phyloP scores from a whole-genome alignment of 768 basidiomycete genomes.

The Russula compacta region DNA sequence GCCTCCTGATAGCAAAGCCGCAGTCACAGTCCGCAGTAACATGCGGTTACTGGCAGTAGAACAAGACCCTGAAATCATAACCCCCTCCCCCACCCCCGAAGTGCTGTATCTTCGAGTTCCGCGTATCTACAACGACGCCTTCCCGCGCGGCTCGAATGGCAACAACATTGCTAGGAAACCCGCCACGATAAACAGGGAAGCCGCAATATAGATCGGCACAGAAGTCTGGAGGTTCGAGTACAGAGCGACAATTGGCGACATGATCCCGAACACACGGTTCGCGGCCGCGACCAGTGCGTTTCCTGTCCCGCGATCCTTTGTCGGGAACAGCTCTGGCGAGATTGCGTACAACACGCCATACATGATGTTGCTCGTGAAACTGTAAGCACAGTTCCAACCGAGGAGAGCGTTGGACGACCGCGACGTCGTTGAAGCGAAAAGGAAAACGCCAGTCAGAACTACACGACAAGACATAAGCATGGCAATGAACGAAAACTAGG shows the following conservation, averaged over 20 bases:
- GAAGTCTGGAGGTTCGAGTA: conserved; percentile 40
- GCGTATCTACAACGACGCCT: conserved; percentile 35
- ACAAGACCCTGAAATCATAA: too few relatives aligned
- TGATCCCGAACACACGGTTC: conserved; percentile 51
- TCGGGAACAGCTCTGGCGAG: conserved; percentile 46
- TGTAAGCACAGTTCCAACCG: conserved; percentile 52
- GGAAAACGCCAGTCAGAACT: conserved; percentile 48
- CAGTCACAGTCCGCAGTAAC: background rate
- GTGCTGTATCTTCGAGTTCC: too few relatives aligned
- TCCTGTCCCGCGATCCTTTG: conserved; percentile 46
- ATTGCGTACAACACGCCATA: conserved; percentile 38
- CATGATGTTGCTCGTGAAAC: conserved; percentile 49
- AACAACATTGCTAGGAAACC: conserved; percentile 41
- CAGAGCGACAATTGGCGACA: conserved; percentile 44
- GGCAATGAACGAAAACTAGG: background rate
- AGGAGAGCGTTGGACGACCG: conserved; percentile 43
- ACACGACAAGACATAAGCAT: background rate
- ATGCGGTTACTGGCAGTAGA: too few relatives aligned
- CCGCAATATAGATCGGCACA: conserved; percentile 48
- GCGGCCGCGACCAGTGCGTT: conserved; percentile 44
- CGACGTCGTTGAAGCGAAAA: conserved; percentile 49
- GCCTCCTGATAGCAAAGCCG: too few relatives aligned
- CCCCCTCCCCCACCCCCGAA: too few relatives aligned
- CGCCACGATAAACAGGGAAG: conserved; percentile 41
- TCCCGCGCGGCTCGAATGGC: conserved; percentile 50